Conservation (phyloP, 2,329 filamentous ascomycete species). For the Xylaria sp. region DNA sequence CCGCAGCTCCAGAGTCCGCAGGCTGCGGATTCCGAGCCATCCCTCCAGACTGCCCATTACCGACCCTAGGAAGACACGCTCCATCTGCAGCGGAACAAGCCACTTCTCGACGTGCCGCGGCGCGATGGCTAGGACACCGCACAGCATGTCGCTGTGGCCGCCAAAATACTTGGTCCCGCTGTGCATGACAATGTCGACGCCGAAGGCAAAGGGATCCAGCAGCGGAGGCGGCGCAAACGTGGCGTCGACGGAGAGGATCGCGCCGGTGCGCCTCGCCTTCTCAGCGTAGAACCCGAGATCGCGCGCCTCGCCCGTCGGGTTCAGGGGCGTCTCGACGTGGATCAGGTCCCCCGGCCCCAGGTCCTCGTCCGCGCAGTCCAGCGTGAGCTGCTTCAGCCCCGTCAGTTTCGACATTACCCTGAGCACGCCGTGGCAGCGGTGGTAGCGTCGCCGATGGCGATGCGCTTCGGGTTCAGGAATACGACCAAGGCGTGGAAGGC, state of each 20-base stretch:
- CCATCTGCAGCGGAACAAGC: constrained; percentile 64
- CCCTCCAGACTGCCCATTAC: constrained; percentile 91
- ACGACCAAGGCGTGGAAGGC: constrained; percentile 89
- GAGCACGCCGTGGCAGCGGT: constrained; percentile 90
- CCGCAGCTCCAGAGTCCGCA: constrained; percentile 84
- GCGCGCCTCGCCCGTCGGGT: constrained; percentile 83
- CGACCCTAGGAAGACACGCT: constrained; percentile 78
- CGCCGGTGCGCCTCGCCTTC: constrained; percentile 73
- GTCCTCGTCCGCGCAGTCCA: constrained; percentile 70
- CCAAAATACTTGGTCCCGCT: constrained; percentile 95
- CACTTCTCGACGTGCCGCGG: constrained; percentile 59
- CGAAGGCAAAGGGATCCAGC: constrained; percentile 81
- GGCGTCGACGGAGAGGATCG: constrained; percentile 81
- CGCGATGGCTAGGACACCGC: constrained; percentile 76
- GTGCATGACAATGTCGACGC: constrained; percentile 89
- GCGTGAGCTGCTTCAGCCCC: constrained; percentile 72
- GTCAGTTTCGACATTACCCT: constrained; percentile 75
- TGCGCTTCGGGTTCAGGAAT: constrained; percentile 79
- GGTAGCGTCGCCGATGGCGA: constrained; percentile 86
- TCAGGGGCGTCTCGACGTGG: constrained; percentile 91
- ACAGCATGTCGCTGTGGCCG: constrained; percentile 92
- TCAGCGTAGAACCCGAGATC: constrained; percentile 74
- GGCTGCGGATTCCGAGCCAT: constrained; percentile 86
- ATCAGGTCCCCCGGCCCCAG: constrained; percentile 81
- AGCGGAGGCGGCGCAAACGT: constrained; percentile 93